Percentiles rank a stretch among this genome's conserved stretches.
phyloP scores from a whole-genome alignment of 2,329 filamentous ascomycete species.

The Raffaelea deltoideospora region DNA sequence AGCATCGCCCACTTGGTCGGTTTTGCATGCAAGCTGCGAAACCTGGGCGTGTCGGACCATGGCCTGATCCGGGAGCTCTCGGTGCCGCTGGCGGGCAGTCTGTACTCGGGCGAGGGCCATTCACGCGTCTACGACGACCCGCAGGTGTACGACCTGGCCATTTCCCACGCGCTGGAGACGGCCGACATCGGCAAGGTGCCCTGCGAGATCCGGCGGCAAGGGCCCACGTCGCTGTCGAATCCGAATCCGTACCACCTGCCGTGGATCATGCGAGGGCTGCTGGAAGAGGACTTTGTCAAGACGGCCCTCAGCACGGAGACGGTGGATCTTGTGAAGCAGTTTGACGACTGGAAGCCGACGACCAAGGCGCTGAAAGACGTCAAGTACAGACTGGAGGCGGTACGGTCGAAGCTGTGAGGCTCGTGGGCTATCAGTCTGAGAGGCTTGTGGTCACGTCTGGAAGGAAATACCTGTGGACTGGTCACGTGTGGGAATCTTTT shows the following conservation, averaged over 20 bases:
- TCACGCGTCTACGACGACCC: conserved; percentile 84
- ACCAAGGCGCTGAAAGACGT: conserved; percentile 92
- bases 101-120: conserved; percentile 88
- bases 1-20: conserved; percentile 79
- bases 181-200: conserved; percentile 32
- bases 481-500: too few species aligned
- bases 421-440: neutral
- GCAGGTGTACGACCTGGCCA: conserved; percentile 66
- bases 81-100: conserved; percentile 70
- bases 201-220: conserved; percentile 35
- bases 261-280: conserved; percentile 84
- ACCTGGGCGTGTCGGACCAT: conserved; percentile 84
- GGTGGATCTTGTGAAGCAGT: conserved; percentile 63
- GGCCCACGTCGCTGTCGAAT: conserved; percentile 32
- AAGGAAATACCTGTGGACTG: too few species aligned
- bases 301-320: conserved; percentile 66
- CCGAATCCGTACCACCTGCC: conserved; percentile 83
- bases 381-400: conserved; percentile 82
- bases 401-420: conserved; percentile 60
- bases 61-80: conserved; percentile 85
- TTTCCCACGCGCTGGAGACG: conserved; percentile 61
- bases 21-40: conserved; percentile 85
- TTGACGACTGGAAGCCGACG: conserved; percentile 82
- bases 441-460: neutral
- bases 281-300: conserved; percentile 85